A percentile compares a stretch with the other conserved stretches of the same genome.
These are phyloP conservation scores for Truncatella angustata DNA, from an alignment of 2,329 filamentous ascomycete species.

Conservation along the genomic window DNA sequence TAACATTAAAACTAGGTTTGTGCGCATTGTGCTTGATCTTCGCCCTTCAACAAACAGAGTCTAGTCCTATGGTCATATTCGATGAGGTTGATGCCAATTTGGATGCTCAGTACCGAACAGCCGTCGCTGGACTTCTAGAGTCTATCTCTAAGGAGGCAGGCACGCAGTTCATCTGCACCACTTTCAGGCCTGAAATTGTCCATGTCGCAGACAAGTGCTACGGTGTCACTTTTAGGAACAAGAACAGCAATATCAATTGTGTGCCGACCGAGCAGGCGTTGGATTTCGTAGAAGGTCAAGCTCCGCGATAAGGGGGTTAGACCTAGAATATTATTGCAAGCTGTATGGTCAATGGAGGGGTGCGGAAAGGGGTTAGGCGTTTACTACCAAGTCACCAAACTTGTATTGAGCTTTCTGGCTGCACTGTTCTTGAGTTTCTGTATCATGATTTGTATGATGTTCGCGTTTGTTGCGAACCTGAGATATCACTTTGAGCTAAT, in stretches of 20 bases:
- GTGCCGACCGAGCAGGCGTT: conserved; percentile 84
- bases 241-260: conserved; percentile 91
- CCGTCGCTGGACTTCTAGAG: conserved; percentile 85
- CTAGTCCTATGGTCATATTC: conserved; percentile 97
- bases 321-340: no score
- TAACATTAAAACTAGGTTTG: conserved; percentile 57
- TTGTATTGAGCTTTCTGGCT: no score
- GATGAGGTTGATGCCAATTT: conserved; percentile 99
- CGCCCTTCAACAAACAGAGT: conserved; percentile 96
- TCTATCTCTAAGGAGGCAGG: conserved; percentile 67
- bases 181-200: conserved; percentile 95
- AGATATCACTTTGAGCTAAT: background rate
- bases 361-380: conserved; percentile 6
- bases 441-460: background rate
- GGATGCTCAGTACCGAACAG: conserved; percentile 95
- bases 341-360: no score
- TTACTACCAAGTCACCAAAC: background rate
- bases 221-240: conserved; percentile 89
- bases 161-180: conserved; percentile 95
- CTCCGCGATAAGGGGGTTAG: conserved; percentile 26
- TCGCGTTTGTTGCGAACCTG: background rate
- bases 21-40: conserved; percentile 98
- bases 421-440: background rate
- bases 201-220: conserved; percentile 97
- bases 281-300: conserved; percentile 89